Evolutionary conservation across 805 yeast species (phyloP).

Genomic region (Kurtzmaniella cleridarum): DNA sequence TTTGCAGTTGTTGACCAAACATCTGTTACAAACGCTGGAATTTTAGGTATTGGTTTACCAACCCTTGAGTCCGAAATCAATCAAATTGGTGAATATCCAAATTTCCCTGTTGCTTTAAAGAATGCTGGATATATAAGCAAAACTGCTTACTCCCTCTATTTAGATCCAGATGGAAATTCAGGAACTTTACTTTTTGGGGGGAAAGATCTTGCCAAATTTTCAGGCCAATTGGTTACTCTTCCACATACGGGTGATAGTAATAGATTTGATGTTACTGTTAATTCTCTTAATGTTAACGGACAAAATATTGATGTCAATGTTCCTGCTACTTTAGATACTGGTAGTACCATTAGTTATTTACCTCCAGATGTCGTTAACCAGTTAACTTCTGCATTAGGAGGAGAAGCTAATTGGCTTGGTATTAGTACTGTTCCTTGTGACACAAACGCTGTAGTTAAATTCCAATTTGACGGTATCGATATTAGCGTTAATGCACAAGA

Average conservation of each 20-base stretch:
- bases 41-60: slow-evolving; percentile 2
- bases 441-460: not conserved
- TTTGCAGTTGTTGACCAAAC: slow-evolving; percentile 1
- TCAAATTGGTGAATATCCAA: slow-evolving; percentile 8
- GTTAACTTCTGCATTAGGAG: not conserved
- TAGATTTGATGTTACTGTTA: slow-evolving; percentile 42
- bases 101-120: slow-evolving; percentile 16
- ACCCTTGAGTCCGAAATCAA: not conserved
- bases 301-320: not conserved
- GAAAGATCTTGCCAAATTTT: slow-evolving; percentile 20
- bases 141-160: slow-evolving; percentile 20
- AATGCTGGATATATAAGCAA: slow-evolving; percentile 19
- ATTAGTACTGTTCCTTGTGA: not conserved
- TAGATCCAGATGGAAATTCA: slow-evolving; percentile 11
- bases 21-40: not conserved
- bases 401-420: not conserved
- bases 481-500: slow-evolving; percentile 44
- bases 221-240: slow-evolving; percentile 11
- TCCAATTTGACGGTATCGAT: slow-evolving; percentile 52
- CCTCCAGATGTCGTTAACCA: slow-evolving; percentile 21
- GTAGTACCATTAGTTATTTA: slow-evolving; percentile 46
- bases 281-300: slow-evolving; percentile 21
- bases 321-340: slow-evolving; percentile 41
- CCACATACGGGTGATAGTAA: slow-evolving; percentile 16
- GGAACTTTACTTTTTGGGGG: slow-evolving; percentile 28